Evolutionary conservation across 805 yeast species (phyloP).

Genomic region (Metschnikowia reukaufii): DNA sequence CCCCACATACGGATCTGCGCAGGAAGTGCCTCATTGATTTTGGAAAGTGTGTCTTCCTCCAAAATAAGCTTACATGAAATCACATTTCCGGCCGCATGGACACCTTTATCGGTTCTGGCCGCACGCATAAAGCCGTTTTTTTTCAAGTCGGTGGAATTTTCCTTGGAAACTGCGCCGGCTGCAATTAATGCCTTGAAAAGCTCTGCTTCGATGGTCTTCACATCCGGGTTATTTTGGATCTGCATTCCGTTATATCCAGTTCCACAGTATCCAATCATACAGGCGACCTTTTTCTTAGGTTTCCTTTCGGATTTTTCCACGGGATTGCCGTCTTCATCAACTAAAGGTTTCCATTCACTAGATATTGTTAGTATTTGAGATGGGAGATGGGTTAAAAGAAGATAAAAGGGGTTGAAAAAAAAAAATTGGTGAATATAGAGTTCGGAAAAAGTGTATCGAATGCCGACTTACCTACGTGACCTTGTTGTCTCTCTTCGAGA

Average conservation of each 20-base stretch:
- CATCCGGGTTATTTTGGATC: conserved; percentile 71
- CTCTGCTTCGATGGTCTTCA: conserved; percentile 87
- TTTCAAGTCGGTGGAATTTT: conserved; percentile 84
- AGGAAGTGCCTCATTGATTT: conserved; percentile 75
- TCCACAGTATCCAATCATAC: conserved; percentile 92
- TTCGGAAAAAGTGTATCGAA: neutral
- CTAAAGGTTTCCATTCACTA: conserved; percentile 40
- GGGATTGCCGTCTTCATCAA: conserved; percentile 66
- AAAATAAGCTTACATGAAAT: conserved; percentile 79
- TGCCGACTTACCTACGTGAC: conserved; percentile 61
- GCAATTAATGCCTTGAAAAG: conserved; percentile 76
- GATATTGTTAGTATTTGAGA: neutral
- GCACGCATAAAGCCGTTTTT: conserved; percentile 86
- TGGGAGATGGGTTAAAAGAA: too few species aligned
- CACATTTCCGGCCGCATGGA: conserved; percentile 95
- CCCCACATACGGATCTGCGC: conserved; percentile 93
- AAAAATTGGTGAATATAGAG: neutral
- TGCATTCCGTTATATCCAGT: conserved; percentile 98
- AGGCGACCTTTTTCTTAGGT: conserved; percentile 89
- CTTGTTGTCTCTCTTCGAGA: conserved; percentile 31
- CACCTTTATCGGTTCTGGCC: conserved; percentile 92
- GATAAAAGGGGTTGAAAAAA: too few species aligned
- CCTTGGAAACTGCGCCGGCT: conserved; percentile 86
- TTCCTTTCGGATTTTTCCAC: conserved; percentile 57
- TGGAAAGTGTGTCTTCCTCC: conserved; percentile 71